Evolutionary conservation across 225 moss, liverwort and hornwort species (phyloP), one percentile per base, ranked within the genome.

Genomic region (Ulota crispa): DNA sequence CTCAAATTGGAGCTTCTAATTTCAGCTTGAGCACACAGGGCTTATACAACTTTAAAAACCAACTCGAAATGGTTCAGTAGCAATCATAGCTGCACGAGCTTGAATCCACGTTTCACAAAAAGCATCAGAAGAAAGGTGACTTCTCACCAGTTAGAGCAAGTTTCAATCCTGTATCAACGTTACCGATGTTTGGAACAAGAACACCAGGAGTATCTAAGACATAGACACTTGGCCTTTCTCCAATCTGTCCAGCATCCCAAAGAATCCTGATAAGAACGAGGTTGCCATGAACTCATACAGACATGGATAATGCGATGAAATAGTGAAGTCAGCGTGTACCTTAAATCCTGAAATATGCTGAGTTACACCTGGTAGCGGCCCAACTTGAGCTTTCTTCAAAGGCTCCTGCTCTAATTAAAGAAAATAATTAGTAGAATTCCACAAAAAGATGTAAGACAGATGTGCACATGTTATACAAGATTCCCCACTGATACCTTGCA

Each of bases 141-240:
- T 37, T 42, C 20, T 70, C 86, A 96, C 99, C 99, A 82, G 93
- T 96, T 39, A 99, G 78, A 67, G 92, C 87, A 80, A 99, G 93
- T 81, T 95, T 99, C 85, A 99, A 86, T 76, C 99, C 99, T 53
- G 94, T 99, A 78, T 99, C 99, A 54, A 93, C 80, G 64, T 96
- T 80, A 52, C 89, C 77, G 39, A 99, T 99, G 64, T 93, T 96
- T 61, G 99, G 96, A 82, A 96, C 99, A 63, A 99, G 83, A 63
- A 99, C 92, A 76, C 99, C 99, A 67, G 96, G 99, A 52, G 99
- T 99, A 80, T 99, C 99, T 76, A 99, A 82, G 43, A 96, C 92
- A 78, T 99, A 99, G 4, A 93, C 93, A 80, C 99, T 99, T 21
- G 99, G 96, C 63, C 83, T 90, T 80, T 93, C 94, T 84, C 93